Conservation (phyloP, 192 early-diverging fungal genomes). For the Gigaspora rosea region DNA sequence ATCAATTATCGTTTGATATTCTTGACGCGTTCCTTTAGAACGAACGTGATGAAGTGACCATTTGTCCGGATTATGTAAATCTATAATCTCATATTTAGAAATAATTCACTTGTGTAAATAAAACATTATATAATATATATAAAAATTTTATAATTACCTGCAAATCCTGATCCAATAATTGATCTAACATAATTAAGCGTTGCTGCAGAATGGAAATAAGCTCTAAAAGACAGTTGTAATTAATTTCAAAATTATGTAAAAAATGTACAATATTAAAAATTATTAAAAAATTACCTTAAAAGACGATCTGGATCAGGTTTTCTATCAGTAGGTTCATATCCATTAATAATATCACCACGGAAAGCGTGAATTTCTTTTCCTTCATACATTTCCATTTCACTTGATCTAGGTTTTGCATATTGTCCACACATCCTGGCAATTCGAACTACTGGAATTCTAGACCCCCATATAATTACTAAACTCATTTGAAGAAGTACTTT, state of each 20-base stretch:
- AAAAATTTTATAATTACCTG: slow-evolving; percentile 38
- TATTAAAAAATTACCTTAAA: slow-evolving; percentile 50
- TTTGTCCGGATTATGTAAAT: slow-evolving; percentile 85
- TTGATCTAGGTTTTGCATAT: slow-evolving; percentile 97
- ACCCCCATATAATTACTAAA: slow-evolving; percentile 92
- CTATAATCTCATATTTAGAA: slow-evolving; percentile 36
- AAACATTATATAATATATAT: background rate
- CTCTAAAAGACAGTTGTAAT: slow-evolving; percentile 41
- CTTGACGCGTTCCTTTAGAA: slow-evolving; percentile 69
- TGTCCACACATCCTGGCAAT: slow-evolving; percentile 99
- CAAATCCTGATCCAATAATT: slow-evolving; percentile 80
- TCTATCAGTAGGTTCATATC: slow-evolving; percentile 82
- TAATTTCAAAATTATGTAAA: background rate
- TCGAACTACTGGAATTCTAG: slow-evolving; percentile 87
- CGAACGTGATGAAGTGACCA: slow-evolving; percentile 93
- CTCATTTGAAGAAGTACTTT: slow-evolving; percentile 98
- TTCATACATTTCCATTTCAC: slow-evolving; percentile 82
- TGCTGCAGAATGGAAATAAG: slow-evolving; percentile 97
- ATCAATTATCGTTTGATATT: slow-evolving; percentile 91
- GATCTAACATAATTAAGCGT: slow-evolving; percentile 94
- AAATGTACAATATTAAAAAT: background rate
- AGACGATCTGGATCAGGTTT: slow-evolving; percentile 93
- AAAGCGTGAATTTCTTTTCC: slow-evolving; percentile 85
- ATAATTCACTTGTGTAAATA: background rate
- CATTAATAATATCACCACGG: slow-evolving; percentile 98